These are phyloP conservation scores for Pleochaeta shiraiana DNA, from an alignment of 2,329 filamentous ascomycete species.

Conservation along the genomic window DNA sequence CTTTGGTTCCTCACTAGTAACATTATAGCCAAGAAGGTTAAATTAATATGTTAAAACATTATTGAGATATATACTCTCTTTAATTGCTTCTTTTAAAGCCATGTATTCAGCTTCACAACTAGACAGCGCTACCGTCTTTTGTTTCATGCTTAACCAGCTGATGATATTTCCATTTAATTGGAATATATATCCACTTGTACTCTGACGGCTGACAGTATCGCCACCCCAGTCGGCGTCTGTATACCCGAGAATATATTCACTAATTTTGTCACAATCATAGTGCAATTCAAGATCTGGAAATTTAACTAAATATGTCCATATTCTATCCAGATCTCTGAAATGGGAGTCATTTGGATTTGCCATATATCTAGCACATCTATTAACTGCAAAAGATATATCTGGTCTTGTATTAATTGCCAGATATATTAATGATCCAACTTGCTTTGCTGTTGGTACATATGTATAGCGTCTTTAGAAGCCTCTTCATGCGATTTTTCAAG, in stretches of 20 bases:
- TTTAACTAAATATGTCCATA: background rate
- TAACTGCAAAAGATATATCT: background rate
- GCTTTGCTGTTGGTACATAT: background rate
- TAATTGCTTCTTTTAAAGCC: background rate
- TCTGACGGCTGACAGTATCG: background rate
- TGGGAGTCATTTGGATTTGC: no score
- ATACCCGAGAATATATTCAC: background rate
- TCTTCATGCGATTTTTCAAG: background rate
- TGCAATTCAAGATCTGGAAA: background rate
- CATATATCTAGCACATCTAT: no score
- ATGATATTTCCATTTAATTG: background rate
- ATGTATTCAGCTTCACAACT: background rate
- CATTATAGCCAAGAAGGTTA: background rate
- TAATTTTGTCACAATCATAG: background rate
- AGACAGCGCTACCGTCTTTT: background rate
- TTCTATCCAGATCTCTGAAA: background rate
- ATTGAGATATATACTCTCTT: background rate
- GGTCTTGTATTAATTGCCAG: background rate
- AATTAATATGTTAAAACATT: background rate
- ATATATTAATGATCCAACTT: background rate
- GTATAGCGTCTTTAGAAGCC: background rate
- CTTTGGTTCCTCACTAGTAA: background rate
- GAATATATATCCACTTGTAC: background rate
- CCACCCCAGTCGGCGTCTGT: background rate
- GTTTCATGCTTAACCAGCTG: background rate